Base-by-base conservation (phyloP, 768 basidiomycete species). In the Epithele typhae region DNA sequence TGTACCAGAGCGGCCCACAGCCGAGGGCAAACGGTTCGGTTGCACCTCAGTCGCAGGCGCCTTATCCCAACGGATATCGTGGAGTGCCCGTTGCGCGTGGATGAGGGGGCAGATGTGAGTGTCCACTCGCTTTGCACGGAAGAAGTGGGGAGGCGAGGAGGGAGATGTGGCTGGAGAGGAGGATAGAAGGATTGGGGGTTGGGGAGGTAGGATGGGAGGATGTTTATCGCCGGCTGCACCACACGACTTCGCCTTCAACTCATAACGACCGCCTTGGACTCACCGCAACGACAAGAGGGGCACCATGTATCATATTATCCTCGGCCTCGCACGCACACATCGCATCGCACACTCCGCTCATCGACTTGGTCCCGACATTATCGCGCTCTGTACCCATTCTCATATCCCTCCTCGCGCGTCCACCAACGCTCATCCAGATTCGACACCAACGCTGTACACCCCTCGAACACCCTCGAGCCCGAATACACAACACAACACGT, bases 1-100 rank as follows among this genome's bases (percentile, higher is more conserved):
- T 63, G 21, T 67, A 64, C 41, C 63, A 64, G 52, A 63, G 64
- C 45, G 37, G 32, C n/a, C 48, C 57, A 11, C 58, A 57, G 45
- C 53, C 52, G 18, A 40, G 52, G n/a, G 45, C 59, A 24, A 66
- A 66, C 41, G 66, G 66, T 12, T 48, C 49, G 1, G 53, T 56
- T 3, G 56, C 52, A 1, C 27, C 27, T 30, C 27, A 30, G 18
- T 47, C 57, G 35, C 58, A 57, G 44, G 51, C 42, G 9, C 54
- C 46, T 5, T 59, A 58, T 36, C 63, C 59, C 27, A 57, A 55
- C 30, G 58, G 51, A 3, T 58, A 60, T 37, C 59, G 61, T 7
- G 62, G 59, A 19, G 60, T 63, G 0, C 62, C 62, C 19, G 59
- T 63, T 21, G 59, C 58, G 24, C 62, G 62, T 51, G 61, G 48